phyloP scores from a whole-genome alignment of 495 filamentous ascomycete species.

The Cudoniella acicularis region DNA sequence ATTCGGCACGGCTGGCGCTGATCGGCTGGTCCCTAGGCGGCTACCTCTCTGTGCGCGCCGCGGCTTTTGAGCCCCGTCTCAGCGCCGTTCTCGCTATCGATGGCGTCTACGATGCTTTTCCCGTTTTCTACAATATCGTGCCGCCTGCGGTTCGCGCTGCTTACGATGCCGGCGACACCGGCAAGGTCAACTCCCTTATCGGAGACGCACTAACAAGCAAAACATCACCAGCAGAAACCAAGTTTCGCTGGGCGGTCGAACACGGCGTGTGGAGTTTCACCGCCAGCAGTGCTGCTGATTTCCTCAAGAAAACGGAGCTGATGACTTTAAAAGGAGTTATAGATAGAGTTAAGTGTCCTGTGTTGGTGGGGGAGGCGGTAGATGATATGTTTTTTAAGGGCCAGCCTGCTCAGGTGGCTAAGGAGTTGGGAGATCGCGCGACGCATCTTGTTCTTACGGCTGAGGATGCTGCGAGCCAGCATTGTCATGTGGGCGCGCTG shows the following conservation, averaged over 20 bases:
- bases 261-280: slow-evolving; percentile 42
- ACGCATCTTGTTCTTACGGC: slow-evolving; percentile 27
- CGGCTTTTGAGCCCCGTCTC: slow-evolving; percentile 42
- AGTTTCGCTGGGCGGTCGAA: slow-evolving; percentile 31
- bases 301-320: slow-evolving; percentile 16
- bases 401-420: slow-evolving; percentile 30
- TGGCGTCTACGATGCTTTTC: slow-evolving; percentile 29
- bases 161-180: neutral
- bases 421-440: slow-evolving; percentile 30
- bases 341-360: slow-evolving; percentile 30
- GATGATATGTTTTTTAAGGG: slow-evolving; percentile 36
- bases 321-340: slow-evolving; percentile 29
- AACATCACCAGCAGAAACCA: slow-evolving; percentile 5
- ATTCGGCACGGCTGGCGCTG: slow-evolving; percentile 27
- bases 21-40: slow-evolving; percentile 39
- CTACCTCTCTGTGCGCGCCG: slow-evolving; percentile 34
- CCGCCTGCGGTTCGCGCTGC: no score
- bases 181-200: neutral
- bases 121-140: neutral
- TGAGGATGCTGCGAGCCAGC: slow-evolving; percentile 15
- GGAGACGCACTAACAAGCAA: neutral
- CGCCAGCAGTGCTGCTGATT: slow-evolving; percentile 28
- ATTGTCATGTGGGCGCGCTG: slow-evolving; percentile 7
- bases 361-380: slow-evolving; percentile 35
- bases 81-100: slow-evolving; percentile 36